A percentile compares a stretch with the other conserved stretches of the same genome.
These are phyloP conservation scores for Lactarius sanguifluus DNA, from an alignment of 768 basidiomycete genomes.

Conservation along the genomic window DNA sequence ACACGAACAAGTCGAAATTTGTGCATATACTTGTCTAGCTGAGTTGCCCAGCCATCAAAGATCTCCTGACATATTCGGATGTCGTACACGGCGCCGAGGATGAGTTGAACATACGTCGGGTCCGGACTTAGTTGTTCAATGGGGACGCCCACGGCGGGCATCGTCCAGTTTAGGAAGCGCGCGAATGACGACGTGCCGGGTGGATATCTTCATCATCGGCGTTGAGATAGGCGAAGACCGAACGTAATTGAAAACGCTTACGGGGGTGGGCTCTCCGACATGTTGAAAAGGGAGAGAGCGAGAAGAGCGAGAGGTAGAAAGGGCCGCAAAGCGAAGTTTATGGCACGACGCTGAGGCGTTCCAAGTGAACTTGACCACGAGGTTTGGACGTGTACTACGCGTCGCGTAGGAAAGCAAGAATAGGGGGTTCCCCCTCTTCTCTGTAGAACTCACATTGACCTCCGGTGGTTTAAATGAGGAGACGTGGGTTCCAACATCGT, in stretches of 20 bases:
- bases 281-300: not conserved
- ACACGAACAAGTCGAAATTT: not conserved
- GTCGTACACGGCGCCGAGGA: conserved; percentile 12
- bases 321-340: not conserved
- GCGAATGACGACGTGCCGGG: conserved; percentile 9
- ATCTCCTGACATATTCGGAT: conserved; percentile 22
- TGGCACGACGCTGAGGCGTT: not conserved
- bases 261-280: conserved; percentile 22
- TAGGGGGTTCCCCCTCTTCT: not conserved
- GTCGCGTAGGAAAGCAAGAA: not conserved
- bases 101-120: conserved; percentile 1
- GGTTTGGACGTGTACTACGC: conserved; percentile 7
- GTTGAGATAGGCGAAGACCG: conserved; percentile 4
- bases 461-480: conserved; percentile 2
- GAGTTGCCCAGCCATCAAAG: conserved; percentile 18
- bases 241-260: conserved; percentile 7
- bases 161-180: conserved; percentile 15
- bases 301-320: not conserved
- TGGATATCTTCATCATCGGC: conserved; percentile 15
- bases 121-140: conserved; percentile 13
- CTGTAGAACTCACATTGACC: not conserved
- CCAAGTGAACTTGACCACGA: conserved; percentile 1
- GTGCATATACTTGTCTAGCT: conserved; percentile 16
- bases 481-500: not conserved
- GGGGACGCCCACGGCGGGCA: conserved; percentile 10